Percentiles rank a stretch among this genome's conserved stretches.
Conservation (phyloP, 2,329 filamentous ascomycete species). For the Ambrosiella cleistominuta region DNA sequence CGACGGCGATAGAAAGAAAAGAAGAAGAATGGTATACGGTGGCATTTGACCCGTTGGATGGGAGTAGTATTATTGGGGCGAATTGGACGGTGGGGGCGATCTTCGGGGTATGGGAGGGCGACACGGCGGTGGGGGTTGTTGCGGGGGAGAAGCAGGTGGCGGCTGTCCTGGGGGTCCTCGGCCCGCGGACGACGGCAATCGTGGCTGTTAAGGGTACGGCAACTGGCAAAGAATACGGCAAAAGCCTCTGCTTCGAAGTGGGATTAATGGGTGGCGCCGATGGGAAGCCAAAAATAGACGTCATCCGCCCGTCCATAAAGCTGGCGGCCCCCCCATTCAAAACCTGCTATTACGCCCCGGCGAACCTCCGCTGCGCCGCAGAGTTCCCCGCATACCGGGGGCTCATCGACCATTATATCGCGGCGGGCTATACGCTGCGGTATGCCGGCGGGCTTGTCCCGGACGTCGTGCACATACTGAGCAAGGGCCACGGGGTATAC, state of each 20-base stretch:
- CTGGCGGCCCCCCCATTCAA: slow-evolving; percentile 24
- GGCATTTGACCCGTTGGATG: slow-evolving; percentile 47
- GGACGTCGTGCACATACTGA: slow-evolving; percentile 39
- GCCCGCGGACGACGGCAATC: slow-evolving; percentile 37
- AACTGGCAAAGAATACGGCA: background rate
- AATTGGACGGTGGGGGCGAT: slow-evolving; percentile 44
- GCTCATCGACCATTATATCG: slow-evolving; percentile 32
- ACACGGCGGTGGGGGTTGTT: slow-evolving; percentile 24
- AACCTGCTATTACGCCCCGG: slow-evolving; percentile 43
- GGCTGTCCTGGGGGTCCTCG: slow-evolving; percentile 34
- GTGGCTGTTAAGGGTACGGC: slow-evolving; percentile 34
- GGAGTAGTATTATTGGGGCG: slow-evolving; percentile 40
- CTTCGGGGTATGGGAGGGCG: slow-evolving; percentile 39
- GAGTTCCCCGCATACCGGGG: slow-evolving; percentile 31
- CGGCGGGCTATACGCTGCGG: slow-evolving; percentile 38
- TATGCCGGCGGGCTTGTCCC: slow-evolving; percentile 45
- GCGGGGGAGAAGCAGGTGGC: slow-evolving; percentile 28
- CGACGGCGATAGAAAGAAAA: slow-evolving; percentile 10
- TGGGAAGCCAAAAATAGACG: slow-evolving; percentile 14
- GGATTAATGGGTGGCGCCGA: slow-evolving; percentile 20
- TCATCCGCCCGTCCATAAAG: slow-evolving; percentile 26
- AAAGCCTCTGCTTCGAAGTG: slow-evolving; percentile 33
- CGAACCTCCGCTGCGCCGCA: slow-evolving; percentile 40
- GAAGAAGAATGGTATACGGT: slow-evolving; percentile 33
- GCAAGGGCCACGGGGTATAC: slow-evolving; percentile 45